Conservation (phyloP, 768 basidiomycete genomes). For the Amylocystis lapponica region DNA sequence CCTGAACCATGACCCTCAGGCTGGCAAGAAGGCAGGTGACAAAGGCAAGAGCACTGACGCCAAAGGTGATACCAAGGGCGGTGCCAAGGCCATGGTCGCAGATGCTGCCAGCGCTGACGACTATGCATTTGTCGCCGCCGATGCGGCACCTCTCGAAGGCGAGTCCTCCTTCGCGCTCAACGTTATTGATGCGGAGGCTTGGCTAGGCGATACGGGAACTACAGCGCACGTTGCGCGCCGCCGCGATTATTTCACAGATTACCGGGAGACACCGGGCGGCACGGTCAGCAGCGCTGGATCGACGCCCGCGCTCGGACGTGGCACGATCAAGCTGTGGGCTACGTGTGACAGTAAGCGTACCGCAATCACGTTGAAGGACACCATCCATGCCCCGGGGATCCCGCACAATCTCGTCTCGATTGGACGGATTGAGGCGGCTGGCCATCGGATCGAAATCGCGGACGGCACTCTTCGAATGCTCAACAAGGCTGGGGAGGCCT, state of each 20-base stretch:
- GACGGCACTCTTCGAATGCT: not conserved
- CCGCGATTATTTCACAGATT: conserved; percentile 3
- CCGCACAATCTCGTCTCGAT: conserved; percentile 12
- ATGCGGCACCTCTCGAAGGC: not conserved
- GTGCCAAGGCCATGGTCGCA: conserved; percentile 1
- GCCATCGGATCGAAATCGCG: conserved; percentile 2
- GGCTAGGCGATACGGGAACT: conserved; percentile 13
- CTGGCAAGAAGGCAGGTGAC: not conserved
- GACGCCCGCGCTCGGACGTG: conserved; percentile 11
- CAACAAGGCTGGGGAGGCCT: conserved; percentile 1
- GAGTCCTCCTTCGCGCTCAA: not conserved
- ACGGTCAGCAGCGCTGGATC: conserved; percentile 8
- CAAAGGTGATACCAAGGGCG: not conserved
- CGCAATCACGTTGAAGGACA: conserved; percentile 6
- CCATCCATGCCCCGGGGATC: conserved; percentile 8
- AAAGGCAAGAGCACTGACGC: conserved; percentile 1
- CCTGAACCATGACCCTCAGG: conserved; percentile 3
- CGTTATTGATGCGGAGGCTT: conserved; percentile 1
- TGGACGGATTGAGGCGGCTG: conserved; percentile 6
- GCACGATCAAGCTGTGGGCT: conserved; percentile 5
- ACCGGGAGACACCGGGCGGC: conserved; percentile 2
- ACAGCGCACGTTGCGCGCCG: conserved; percentile 2
- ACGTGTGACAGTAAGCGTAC: not conserved
- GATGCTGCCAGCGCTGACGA: not conserved
- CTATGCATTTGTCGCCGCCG: conserved; percentile 4